Conservation (phyloP, 2,329 filamentous ascomycete genomes). For the Phaeosphaeria sp. region DNA sequence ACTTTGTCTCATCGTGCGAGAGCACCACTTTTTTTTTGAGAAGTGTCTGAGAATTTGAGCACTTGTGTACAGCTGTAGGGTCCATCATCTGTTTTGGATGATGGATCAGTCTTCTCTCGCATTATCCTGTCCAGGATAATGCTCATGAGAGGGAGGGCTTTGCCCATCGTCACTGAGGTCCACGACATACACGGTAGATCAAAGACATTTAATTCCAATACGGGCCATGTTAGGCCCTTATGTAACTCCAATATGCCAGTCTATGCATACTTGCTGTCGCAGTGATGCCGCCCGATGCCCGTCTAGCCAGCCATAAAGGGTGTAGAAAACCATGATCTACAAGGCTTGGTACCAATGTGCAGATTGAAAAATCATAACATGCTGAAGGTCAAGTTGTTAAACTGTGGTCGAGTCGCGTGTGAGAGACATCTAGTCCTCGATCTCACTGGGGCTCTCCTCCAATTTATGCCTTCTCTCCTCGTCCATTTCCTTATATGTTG, state of each 20-base stretch:
- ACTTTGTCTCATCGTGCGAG: not conserved
- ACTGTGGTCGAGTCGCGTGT: too few relatives aligned
- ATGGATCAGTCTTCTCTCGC: not conserved
- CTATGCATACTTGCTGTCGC: not conserved
- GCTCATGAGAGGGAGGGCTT: constrained; percentile 2
- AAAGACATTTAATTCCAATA: too few relatives aligned
- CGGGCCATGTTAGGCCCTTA: too few relatives aligned
- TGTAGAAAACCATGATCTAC: not conserved
- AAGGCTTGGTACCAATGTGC: not conserved
- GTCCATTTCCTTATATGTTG: constrained; percentile 90
- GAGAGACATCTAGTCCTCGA: constrained; percentile 45
- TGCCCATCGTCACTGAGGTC: too few relatives aligned
- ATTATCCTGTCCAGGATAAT: constrained; percentile 2
- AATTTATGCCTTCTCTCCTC: constrained; percentile 74
- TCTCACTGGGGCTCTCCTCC: constrained; percentile 52
- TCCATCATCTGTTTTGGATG: not conserved
- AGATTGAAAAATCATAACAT: not conserved
- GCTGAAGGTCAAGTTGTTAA: not conserved
- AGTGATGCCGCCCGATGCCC: not conserved
- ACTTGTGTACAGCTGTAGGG: not conserved
- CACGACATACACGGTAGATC: too few relatives aligned
- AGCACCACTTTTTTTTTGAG: constrained; percentile 4
- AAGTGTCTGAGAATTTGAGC: not conserved
- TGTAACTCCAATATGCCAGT: not conserved
- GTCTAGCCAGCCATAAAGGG: not conserved